These are phyloP conservation scores for Trichoderma oligosporum DNA, from an alignment of 2,329 filamentous ascomycete genomes.

Conservation along the genomic window DNA sequence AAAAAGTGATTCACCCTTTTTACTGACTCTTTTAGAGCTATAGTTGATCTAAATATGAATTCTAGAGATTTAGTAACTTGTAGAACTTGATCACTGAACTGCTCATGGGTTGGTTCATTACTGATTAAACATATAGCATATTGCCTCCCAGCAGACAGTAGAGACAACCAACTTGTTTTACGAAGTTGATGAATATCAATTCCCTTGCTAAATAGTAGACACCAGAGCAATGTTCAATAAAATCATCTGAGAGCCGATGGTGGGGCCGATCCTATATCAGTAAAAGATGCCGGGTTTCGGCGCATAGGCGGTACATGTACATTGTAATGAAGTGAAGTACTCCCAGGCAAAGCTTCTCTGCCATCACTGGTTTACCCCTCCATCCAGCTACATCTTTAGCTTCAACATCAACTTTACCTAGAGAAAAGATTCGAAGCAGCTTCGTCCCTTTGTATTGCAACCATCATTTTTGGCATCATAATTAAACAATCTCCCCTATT, in stretches of 20 bases:
- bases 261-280: conserved; percentile 1
- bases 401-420: background rate
- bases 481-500: background rate
- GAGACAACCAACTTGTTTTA: too few species aligned
- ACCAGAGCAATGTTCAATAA: background rate
- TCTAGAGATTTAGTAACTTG: too few species aligned
- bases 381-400: conserved; percentile 3
- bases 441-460: background rate
- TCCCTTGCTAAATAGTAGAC: background rate
- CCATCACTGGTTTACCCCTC: conserved; percentile 4
- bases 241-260: background rate
- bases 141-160: too few species aligned
- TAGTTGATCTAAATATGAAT: too few species aligned
- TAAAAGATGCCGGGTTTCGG: conserved; percentile 4
- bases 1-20: too few species aligned
- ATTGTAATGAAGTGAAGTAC: background rate
- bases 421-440: background rate
- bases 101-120: too few species aligned
- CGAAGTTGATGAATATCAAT: too few species aligned
- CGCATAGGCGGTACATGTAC: conserved; percentile 10
- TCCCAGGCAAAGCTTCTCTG: too few species aligned
- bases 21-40: too few species aligned
- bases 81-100: too few species aligned
- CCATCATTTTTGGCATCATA: background rate
- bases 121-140: too few species aligned